A percentile compares a stretch with the other conserved stretches of the same genome.
phyloP scores from a whole-genome alignment of 306 rosid species.

The Casuarina cunninghamiana region DNA sequence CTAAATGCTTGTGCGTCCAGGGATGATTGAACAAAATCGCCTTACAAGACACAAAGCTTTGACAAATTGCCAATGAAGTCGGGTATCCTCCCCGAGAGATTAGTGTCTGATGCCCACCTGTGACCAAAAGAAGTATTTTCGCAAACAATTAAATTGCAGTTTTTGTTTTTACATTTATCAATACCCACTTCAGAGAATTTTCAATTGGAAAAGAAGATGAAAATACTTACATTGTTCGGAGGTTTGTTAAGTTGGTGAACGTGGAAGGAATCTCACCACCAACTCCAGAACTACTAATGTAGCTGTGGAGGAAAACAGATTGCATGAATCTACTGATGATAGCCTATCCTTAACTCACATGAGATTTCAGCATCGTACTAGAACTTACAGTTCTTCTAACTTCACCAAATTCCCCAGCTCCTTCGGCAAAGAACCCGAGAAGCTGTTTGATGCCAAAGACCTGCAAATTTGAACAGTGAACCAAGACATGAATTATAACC shows the following conservation, averaged over 20 bases:
- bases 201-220: neutral
- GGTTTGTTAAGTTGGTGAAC: conserved; percentile 52
- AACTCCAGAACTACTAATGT: conserved; percentile 68
- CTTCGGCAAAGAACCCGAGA: conserved; percentile 69
- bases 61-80: too few relatives aligned
- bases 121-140: conserved; percentile 23
- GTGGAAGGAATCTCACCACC: conserved; percentile 77
- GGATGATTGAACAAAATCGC: neutral
- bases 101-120: conserved; percentile 11
- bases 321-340: neutral
- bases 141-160: neutral
- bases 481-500: neutral
- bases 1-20: neutral
- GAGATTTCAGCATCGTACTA: neutral
- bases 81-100: too few relatives aligned
- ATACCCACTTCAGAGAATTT: neutral
- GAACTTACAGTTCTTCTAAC: conserved; percentile 57
- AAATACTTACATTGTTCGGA: conserved; percentile 50
- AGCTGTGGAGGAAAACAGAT: conserved; percentile 44
- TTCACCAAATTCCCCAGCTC: conserved; percentile 64
- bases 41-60: conserved; percentile 49
- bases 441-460: conserved; percentile 53
- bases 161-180: too few relatives aligned
- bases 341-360: neutral
- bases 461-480: conserved; percentile 39